phyloP scores from a whole-genome alignment of 805 yeast species.

The Wickerhamomyces alni region DNA sequence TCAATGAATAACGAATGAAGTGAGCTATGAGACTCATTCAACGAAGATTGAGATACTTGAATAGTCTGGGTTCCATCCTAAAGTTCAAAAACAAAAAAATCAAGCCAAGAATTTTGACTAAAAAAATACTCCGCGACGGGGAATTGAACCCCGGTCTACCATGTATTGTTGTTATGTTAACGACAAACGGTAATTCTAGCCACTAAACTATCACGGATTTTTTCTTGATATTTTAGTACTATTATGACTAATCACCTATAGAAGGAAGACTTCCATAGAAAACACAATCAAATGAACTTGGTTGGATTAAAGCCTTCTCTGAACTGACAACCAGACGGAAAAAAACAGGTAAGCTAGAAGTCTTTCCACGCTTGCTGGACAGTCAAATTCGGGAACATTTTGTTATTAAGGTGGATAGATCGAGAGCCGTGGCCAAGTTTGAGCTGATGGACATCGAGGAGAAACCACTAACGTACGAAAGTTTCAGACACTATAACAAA shows the following conservation, averaged over 20 bases:
- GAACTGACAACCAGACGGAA: not conserved
- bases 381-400: not conserved
- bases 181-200: constrained; percentile 1
- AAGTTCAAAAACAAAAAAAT: no score
- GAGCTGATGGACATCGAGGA: not conserved
- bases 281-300: not conserved
- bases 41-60: no score
- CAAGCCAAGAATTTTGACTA: no score
- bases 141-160: constrained; percentile 1
- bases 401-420: not conserved
- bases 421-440: not conserved
- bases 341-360: not conserved
- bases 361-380: not conserved
- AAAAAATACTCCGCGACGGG: constrained; percentile 1
- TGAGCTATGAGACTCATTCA: no score
- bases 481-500: not conserved
- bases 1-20: no score
- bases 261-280: no score
- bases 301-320: not conserved
- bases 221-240: no score
- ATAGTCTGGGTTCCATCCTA: no score
- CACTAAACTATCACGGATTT: constrained; percentile 1
- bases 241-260: no score
- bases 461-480: not conserved
- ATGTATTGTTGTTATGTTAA: not conserved